Conservation (phyloP, 345 rosid genomes). For the Aethionema arabicum region DNA sequence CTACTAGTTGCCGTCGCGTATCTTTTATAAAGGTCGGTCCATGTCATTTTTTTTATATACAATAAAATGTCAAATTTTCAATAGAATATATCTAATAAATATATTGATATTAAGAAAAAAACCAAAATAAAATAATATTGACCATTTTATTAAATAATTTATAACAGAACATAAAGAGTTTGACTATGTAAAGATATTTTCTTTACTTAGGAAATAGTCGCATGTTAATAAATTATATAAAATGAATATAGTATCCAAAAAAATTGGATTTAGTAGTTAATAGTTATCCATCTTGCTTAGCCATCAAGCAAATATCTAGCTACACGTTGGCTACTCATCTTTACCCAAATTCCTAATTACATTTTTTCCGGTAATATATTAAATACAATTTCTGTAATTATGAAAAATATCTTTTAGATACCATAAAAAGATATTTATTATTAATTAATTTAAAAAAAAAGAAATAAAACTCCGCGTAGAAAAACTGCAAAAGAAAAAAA, state of each 20-base stretch:
- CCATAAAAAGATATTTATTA: too few species aligned
- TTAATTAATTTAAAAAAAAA: neutral
- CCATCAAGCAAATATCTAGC: constrained; percentile 26
- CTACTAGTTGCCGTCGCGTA: constrained; percentile 14
- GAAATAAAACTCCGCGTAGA: constrained; percentile 17
- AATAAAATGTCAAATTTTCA: constrained; percentile 12
- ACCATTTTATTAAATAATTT: constrained; percentile 7
- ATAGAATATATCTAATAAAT: too few species aligned
- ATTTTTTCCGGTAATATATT: neutral
- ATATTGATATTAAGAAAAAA: too few species aligned
- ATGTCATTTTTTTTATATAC: constrained; percentile 17
- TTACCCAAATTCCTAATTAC: constrained; percentile 5
- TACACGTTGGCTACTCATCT: constrained; percentile 29
- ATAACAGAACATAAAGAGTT: constrained; percentile 15
- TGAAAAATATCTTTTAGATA: too few species aligned
- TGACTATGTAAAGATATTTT: constrained; percentile 1
- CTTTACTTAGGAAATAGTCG: neutral
- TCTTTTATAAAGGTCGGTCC: constrained; percentile 14
- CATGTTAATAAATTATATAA: constrained; percentile 18
- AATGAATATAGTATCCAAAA: constrained; percentile 20
- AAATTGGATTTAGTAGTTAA: constrained; percentile 17
- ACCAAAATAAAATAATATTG: constrained; percentile 7
- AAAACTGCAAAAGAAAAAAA: constrained; percentile 3
- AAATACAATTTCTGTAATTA: neutral
- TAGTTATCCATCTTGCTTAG: constrained; percentile 29